Evolutionary conservation across 305 asterid species (phyloP).

Genomic region (Fraxinus ornus): DNA sequence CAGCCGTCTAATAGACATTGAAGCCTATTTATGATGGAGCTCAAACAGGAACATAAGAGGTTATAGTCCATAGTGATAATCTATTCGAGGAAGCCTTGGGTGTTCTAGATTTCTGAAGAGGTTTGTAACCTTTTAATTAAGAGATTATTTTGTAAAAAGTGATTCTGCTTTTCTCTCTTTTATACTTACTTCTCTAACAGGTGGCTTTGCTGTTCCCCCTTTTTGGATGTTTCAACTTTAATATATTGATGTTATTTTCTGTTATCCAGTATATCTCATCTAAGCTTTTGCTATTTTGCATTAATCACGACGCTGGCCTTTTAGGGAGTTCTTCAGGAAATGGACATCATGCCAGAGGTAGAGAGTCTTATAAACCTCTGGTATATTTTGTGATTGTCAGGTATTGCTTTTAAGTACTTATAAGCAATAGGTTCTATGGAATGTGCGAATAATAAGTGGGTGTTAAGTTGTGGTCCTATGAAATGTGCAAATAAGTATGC

Average conservation of each 20-base stretch:
- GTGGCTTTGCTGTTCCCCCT: neutral
- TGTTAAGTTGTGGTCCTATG: neutral
- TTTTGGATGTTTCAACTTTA: neutral
- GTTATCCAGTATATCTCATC: neutral
- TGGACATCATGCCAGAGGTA: neutral
- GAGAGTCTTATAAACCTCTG: neutral
- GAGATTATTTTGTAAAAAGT: conserved; percentile 15
- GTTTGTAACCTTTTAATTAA: conserved; percentile 2
- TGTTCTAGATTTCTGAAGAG: neutral
- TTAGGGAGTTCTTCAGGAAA: neutral
- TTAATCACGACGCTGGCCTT: neutral
- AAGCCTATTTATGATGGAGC: neutral
- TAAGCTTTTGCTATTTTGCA: neutral
- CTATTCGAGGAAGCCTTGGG: neutral
- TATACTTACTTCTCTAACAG: conserved; percentile 1
- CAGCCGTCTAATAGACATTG: conserved; percentile 63
- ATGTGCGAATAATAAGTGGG: neutral
- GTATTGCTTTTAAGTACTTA: neutral
- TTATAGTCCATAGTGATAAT: neutral
- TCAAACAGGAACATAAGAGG: neutral
- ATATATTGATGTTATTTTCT: neutral
- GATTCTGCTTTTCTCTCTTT: conserved; percentile 14
- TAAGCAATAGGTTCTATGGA: neutral
- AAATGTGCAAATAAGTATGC: neutral
- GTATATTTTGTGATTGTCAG: neutral